Percentiles rank a stretch among this genome's conserved stretches.
Evolutionary conservation across 192 early-diverging fungal genomes (phyloP).

Genomic region (Coemansia interrupta): DNA sequence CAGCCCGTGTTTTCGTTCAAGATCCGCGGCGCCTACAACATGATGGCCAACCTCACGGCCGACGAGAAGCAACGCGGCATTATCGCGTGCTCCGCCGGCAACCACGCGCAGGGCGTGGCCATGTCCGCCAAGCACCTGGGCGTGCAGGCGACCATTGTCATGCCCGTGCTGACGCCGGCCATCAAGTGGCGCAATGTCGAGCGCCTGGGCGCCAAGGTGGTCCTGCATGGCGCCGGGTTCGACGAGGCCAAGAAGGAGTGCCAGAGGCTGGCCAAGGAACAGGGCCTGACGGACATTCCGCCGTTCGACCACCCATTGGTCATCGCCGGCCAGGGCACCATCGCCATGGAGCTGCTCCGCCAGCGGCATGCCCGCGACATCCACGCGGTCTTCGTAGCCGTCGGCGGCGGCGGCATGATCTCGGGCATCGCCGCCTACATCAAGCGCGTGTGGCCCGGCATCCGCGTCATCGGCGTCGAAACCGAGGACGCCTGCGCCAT

Average conservation of each 20-base stretch:
- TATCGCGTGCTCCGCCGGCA: constrained; percentile 95
- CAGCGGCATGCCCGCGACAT: constrained; percentile 60
- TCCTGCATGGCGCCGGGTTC: constrained; percentile 89
- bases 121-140: constrained; percentile 87
- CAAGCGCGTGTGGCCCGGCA: constrained; percentile 82
- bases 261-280: constrained; percentile 61
- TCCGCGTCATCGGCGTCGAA: constrained; percentile 91
- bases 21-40: constrained; percentile 95
- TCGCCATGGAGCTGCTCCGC: constrained; percentile 81
- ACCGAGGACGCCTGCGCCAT: constrained; percentile 88
- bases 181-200: constrained; percentile 92
- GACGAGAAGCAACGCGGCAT: constrained; percentile 83
- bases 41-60: constrained; percentile 73
- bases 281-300: constrained; percentile 86
- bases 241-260: constrained; percentile 91
- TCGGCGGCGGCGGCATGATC: constrained; percentile 93
- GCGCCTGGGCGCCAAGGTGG: constrained; percentile 84
- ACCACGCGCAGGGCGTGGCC: constrained; percentile 98
- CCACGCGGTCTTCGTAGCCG: constrained; percentile 86
- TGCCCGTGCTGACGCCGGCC: constrained; percentile 75
- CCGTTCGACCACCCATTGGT: constrained; percentile 98
- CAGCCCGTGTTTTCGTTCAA: constrained; percentile 98
- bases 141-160: constrained; percentile 94
- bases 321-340: constrained; percentile 98
- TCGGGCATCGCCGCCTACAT: constrained; percentile 90